Evolutionary conservation across 2,329 filamentous ascomycete species (phyloP).

Genomic region (Aspergillus bombycis): DNA sequence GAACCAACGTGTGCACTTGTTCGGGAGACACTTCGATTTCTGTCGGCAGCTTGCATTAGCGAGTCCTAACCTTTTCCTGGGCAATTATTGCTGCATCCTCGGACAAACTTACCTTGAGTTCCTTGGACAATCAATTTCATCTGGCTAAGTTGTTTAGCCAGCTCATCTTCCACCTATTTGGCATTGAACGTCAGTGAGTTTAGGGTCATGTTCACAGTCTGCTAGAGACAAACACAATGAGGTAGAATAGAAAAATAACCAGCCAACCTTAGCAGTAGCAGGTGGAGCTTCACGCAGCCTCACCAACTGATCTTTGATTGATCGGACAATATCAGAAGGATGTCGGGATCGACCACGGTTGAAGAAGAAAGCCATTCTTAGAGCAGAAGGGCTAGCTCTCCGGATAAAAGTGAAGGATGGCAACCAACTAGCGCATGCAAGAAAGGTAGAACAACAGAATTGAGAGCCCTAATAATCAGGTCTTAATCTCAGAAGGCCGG

Average conservation of each 20-base stretch:
- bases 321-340: constrained; percentile 63
- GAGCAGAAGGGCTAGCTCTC: constrained; percentile 14
- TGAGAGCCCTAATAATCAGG: background rate
- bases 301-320: constrained; percentile 65
- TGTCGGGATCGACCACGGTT: constrained; percentile 64
- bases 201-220: background rate
- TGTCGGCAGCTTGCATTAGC: constrained; percentile 41
- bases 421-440: background rate
- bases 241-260: background rate
- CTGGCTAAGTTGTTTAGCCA: constrained; percentile 80
- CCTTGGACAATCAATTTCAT: constrained; percentile 95
- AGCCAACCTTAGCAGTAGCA: constrained; percentile 57
- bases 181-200: constrained; percentile 25
- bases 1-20: constrained; percentile 83
- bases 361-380: constrained; percentile 71
- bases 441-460: constrained; percentile 7
- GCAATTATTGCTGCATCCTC: background rate
- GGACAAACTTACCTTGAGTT: constrained; percentile 69
- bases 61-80: background rate
- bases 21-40: constrained; percentile 86
- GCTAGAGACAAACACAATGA: constrained; percentile 8
- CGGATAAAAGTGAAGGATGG: background rate
- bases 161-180: constrained; percentile 75
- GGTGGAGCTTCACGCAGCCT: constrained; percentile 62
- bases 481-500: no score